Evolutionary conservation across 345 rosid species (phyloP).

Genomic region (Anacardium occidentale): DNA sequence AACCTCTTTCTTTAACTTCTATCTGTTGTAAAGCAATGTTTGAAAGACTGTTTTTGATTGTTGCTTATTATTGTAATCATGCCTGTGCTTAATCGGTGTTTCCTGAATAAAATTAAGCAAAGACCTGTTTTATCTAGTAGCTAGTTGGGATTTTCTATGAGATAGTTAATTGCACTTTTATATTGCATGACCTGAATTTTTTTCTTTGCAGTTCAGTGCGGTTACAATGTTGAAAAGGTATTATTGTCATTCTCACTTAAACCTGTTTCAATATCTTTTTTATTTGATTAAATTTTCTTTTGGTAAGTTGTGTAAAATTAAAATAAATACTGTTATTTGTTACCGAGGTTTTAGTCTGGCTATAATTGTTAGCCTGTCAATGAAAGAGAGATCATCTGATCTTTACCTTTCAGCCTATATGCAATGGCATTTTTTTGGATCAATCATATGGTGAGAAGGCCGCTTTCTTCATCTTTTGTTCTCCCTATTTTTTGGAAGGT

Average conservation of each 20-base stretch:
- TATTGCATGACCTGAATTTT: slow-evolving; percentile 19
- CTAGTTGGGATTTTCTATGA: not conserved
- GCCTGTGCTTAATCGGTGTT: too few relatives aligned
- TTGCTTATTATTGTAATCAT: not conserved
- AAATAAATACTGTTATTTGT: not conserved
- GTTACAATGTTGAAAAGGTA: slow-evolving; percentile 78
- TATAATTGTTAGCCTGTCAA: not conserved
- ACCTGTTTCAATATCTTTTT: not conserved
- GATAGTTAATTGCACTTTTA: not conserved
- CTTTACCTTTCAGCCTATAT: not conserved
- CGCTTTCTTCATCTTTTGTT: not conserved
- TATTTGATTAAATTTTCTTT: too few relatives aligned
- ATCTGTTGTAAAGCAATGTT: not conserved
- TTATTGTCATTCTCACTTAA: slow-evolving; percentile 18
- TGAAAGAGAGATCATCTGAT: not conserved
- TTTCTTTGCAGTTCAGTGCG: slow-evolving; percentile 73
- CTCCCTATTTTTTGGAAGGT: not conserved
- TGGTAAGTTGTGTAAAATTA: too few relatives aligned
- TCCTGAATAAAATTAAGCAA: not conserved
- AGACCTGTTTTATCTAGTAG: not conserved
- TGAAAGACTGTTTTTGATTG: not conserved
- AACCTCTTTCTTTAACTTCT: not conserved
- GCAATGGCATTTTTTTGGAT: not conserved
- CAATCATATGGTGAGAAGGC: not conserved
- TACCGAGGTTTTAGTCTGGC: not conserved